Percentiles rank a stretch among this genome's conserved stretches.
phyloP scores from a whole-genome alignment of 2,329 filamentous ascomycete genomes.

The Davidsoniella virescens region DNA sequence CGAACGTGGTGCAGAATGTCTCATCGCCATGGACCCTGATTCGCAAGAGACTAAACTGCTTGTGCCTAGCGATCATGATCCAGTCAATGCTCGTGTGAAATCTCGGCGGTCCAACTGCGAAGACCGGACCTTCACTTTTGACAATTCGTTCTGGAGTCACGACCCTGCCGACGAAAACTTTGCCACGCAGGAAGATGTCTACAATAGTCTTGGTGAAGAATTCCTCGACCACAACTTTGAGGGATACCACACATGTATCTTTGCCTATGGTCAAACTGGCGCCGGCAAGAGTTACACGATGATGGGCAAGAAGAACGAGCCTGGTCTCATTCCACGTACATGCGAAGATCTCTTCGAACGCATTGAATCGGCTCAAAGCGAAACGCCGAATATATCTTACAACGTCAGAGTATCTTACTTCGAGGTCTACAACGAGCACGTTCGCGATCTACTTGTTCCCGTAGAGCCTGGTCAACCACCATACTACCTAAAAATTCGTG shows the following conservation, averaged over 20 bases:
- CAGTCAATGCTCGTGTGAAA: conserved; percentile 40
- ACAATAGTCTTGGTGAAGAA: conserved; percentile 85
- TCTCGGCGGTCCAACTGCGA: conserved; percentile 55
- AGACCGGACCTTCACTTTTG: conserved; percentile 86
- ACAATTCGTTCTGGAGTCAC: conserved; percentile 98
- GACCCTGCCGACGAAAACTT: conserved; percentile 66
- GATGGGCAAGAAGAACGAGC: conserved; percentile 79
- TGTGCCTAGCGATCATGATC: conserved; percentile 42
- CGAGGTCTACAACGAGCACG: conserved; percentile 98
- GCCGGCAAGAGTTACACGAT: conserved; percentile 97
- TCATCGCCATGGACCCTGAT: conserved; percentile 79
- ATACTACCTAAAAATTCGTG: conserved; percentile 91
- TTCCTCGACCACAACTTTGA: conserved; percentile 99
- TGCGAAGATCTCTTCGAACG: conserved; percentile 93
- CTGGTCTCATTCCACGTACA: conserved; percentile 83
- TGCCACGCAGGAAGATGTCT: conserved; percentile 81
- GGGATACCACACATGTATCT: conserved; percentile 97
- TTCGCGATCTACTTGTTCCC: conserved; percentile 78
- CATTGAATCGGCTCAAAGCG: conserved; percentile 60
- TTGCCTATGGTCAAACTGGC: conserved; percentile 94
- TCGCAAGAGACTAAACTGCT: conserved; percentile 73
- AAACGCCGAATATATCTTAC: conserved; percentile 85
- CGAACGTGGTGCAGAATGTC: conserved; percentile 63
- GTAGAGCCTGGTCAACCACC: conserved; percentile 53
- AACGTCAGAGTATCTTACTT: conserved; percentile 97